These are phyloP conservation scores for Mycena venus DNA, from an alignment of 768 basidiomycete genomes.

Conservation along the genomic window DNA sequence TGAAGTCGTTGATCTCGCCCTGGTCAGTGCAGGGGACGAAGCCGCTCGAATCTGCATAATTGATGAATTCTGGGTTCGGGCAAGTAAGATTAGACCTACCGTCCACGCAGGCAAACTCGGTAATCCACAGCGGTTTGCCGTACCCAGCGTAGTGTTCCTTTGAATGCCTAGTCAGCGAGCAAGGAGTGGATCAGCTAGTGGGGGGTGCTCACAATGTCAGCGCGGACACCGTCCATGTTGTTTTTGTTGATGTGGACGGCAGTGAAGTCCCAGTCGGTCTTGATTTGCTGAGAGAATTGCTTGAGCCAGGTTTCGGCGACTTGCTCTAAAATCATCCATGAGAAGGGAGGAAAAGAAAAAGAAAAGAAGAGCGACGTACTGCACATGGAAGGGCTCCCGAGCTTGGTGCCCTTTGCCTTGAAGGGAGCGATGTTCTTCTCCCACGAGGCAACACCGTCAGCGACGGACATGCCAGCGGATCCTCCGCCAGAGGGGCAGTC, in stretches of 20 bases:
- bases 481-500: constrained; percentile 60
- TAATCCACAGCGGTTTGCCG: constrained; percentile 63
- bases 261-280: constrained; percentile 60
- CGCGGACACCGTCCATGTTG: constrained; percentile 56
- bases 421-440: constrained; percentile 58
- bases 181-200: neutral
- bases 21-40: constrained; percentile 62
- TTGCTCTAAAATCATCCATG: constrained; percentile 50
- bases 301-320: constrained; percentile 62
- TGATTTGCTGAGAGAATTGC: constrained; percentile 52
- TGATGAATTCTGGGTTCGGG: neutral
- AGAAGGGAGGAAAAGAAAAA: neutral
- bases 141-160: constrained; percentile 60
- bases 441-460: constrained; percentile 55
- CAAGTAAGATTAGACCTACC: constrained; percentile 41
- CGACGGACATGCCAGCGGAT: constrained; percentile 59
- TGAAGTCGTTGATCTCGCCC: constrained; percentile 56
- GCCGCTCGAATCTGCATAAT: constrained; percentile 46
- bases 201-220: constrained; percentile 51
- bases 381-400: constrained; percentile 64
- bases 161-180: neutral
- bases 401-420: constrained; percentile 52
- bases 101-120: constrained; percentile 64
- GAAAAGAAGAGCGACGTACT: constrained; percentile 50
- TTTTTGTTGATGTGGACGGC: constrained; percentile 66